A percentile compares a stretch with the other conserved stretches of the same genome.
Conservation (phyloP, 352 stramenopile species). For the Paralagenidium karlingii region DNA sequence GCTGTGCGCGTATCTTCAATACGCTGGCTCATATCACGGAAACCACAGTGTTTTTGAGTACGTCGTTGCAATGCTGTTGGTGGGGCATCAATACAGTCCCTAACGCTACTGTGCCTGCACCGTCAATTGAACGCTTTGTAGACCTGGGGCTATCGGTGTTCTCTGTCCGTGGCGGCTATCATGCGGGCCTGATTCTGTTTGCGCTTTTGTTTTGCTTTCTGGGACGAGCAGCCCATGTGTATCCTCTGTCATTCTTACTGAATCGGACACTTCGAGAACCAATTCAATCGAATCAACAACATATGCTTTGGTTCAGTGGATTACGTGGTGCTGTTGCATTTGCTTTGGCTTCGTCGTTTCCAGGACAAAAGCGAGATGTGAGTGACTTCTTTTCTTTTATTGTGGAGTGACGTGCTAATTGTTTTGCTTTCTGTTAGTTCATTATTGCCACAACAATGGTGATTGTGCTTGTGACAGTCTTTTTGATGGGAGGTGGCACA, state of each 20-base stretch:
- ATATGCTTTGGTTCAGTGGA: slow-evolving; percentile 76
- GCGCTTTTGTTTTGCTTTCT: slow-evolving; percentile 37
- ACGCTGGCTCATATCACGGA: slow-evolving; percentile 51
- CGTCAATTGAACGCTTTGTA: slow-evolving; percentile 2
- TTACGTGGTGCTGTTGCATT: slow-evolving; percentile 77
- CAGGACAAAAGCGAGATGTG: slow-evolving; percentile 28
- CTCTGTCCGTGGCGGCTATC: slow-evolving; percentile 21
- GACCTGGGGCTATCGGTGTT: slow-evolving; percentile 67
- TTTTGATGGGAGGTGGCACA: slow-evolving; percentile 56
- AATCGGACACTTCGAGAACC: slow-evolving; percentile 6
- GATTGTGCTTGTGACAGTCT: slow-evolving; percentile 71
- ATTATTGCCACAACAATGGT: slow-evolving; percentile 68
- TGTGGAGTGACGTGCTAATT: background rate
- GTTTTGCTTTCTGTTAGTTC: slow-evolving; percentile 6
- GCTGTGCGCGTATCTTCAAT: slow-evolving; percentile 29
- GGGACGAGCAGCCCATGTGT: slow-evolving; percentile 46
- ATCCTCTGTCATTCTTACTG: slow-evolving; percentile 25
- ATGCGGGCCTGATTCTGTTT: slow-evolving; percentile 36
- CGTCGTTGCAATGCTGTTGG: background rate
- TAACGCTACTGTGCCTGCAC: too few species aligned
- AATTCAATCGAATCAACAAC: slow-evolving; percentile 25
- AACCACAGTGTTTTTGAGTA: slow-evolving; percentile 63
- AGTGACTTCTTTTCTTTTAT: background rate
- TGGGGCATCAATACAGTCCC: background rate
- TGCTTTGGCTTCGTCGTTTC: slow-evolving; percentile 47